A percentile compares a stretch with the other conserved stretches of the same genome.
phyloP scores from a whole-genome alignment of 495 filamentous ascomycete species.

The Sphaerosporella brunnea region DNA sequence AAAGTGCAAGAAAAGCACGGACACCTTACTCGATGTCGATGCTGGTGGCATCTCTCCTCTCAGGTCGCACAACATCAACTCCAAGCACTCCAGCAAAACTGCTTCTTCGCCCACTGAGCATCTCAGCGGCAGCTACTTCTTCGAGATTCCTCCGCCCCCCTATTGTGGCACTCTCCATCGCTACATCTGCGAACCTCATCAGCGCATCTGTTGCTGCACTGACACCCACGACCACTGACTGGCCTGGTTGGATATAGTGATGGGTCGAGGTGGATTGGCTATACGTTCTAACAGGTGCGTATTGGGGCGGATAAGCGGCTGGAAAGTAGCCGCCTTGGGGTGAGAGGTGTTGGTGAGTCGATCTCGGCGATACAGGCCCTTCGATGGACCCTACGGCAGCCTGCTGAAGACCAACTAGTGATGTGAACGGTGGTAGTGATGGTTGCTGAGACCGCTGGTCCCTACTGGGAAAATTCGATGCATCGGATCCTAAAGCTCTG shows the following conservation, averaged over 20 bases:
- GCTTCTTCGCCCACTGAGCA: conserved; percentile 12
- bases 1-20: neutral
- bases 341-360: neutral
- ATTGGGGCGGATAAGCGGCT: neutral
- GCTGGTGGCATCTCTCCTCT: conserved; percentile 1
- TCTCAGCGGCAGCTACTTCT: conserved; percentile 18
- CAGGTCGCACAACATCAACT: neutral
- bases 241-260: neutral
- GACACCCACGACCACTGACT: neutral
- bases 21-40: conserved; percentile 16
- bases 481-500: no score
- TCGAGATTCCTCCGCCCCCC: conserved; percentile 17
- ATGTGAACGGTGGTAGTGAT: conserved; percentile 1
- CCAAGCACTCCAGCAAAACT: conserved; percentile 8
- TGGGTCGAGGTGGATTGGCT: neutral
- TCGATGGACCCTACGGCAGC: neutral
- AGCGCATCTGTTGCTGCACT: conserved; percentile 7
- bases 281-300: neutral
- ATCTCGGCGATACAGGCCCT: neutral
- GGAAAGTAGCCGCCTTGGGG: neutral
- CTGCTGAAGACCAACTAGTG: neutral
- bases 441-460: no score
- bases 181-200: conserved; percentile 21
- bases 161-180: conserved; percentile 16
- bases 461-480: no score